A percentile compares a stretch with the other conserved stretches of the same genome.
Evolutionary conservation across 345 rosid species (phyloP).

Genomic region (Corchorus olitorius): DNA sequence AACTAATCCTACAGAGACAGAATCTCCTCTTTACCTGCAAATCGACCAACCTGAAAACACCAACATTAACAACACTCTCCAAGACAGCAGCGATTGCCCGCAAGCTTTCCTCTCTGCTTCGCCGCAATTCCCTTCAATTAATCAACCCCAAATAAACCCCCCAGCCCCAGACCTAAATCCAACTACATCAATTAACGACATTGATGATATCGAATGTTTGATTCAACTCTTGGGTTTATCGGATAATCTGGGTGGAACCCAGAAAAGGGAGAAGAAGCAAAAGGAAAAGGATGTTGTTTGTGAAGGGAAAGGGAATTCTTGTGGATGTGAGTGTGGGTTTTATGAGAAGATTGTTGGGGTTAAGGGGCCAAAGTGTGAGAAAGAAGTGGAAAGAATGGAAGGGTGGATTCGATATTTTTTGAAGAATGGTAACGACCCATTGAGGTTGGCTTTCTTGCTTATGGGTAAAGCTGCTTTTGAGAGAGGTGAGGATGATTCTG

Average conservation of each 20-base stretch:
- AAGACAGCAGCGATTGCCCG: constrained; percentile 51
- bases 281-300: constrained; percentile 3
- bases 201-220: constrained; percentile 12
- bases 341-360: constrained; percentile 51
- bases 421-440: constrained; percentile 38
- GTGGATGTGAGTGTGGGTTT: constrained; percentile 44
- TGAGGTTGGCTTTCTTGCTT: constrained; percentile 51
- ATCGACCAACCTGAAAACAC: not conserved
- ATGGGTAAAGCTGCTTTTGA: constrained; percentile 47
- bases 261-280: constrained; percentile 22
- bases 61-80: constrained; percentile 18
- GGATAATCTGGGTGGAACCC: constrained; percentile 15
- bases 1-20: constrained; percentile 11
- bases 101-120: constrained; percentile 16
- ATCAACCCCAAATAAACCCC: not conserved
- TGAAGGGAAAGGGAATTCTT: constrained; percentile 8
- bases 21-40: constrained; percentile 46
- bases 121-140: not conserved
- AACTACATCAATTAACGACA: no score
- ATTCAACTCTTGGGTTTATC: constrained; percentile 42
- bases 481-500: constrained; percentile 24
- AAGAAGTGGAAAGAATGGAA: constrained; percentile 47
- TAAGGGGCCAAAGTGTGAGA: constrained; percentile 49
- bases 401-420: constrained; percentile 44
- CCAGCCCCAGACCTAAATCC: no score